Percentiles rank a stretch among this genome's conserved stretches.
Conservation (phyloP, 2,329 filamentous ascomycete species). For the Talaromyces sp. region DNA sequence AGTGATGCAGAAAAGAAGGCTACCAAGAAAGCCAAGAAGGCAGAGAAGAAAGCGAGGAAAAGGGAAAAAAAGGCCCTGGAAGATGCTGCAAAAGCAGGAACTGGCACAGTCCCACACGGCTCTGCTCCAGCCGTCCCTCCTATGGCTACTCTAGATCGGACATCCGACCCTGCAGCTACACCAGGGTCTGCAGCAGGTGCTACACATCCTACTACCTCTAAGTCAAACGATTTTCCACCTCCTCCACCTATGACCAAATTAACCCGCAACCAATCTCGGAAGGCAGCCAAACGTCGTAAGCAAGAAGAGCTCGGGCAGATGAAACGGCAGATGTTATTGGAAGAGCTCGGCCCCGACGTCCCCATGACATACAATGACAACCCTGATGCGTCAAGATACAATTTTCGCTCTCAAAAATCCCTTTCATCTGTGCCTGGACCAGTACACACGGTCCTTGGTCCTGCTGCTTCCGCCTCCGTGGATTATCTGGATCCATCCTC, state of each 20-base stretch:
- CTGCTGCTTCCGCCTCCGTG: not conserved
- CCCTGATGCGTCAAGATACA: not conserved
- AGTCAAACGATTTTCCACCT: not conserved
- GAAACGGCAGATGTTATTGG: not conserved
- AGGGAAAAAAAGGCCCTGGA: constrained; percentile 26
- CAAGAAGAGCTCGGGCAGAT: constrained; percentile 21
- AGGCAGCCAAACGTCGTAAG: constrained; percentile 4
- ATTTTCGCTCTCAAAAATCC: constrained; percentile 9
- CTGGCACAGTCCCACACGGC: not conserved
- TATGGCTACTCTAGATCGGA: too few relatives aligned
- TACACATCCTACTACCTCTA: too few relatives aligned
- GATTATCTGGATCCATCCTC: not conserved
- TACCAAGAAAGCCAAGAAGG: constrained; percentile 4
- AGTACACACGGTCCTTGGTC: constrained; percentile 19
- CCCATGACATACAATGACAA: not conserved
- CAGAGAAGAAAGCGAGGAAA: constrained; percentile 10
- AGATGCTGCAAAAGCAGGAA: constrained; percentile 17
- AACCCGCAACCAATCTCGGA: not conserved
- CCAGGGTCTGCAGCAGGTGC: too few relatives aligned
- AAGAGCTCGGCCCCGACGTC: not conserved
- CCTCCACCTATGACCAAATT: not conserved
- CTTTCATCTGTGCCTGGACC: not conserved
- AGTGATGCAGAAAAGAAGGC: not conserved
- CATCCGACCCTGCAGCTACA: not conserved
- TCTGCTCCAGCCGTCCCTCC: too few relatives aligned